Base-by-base conservation (phyloP, 2,329 filamentous ascomycete species). In the Coleophoma eucalyptorum region DNA sequence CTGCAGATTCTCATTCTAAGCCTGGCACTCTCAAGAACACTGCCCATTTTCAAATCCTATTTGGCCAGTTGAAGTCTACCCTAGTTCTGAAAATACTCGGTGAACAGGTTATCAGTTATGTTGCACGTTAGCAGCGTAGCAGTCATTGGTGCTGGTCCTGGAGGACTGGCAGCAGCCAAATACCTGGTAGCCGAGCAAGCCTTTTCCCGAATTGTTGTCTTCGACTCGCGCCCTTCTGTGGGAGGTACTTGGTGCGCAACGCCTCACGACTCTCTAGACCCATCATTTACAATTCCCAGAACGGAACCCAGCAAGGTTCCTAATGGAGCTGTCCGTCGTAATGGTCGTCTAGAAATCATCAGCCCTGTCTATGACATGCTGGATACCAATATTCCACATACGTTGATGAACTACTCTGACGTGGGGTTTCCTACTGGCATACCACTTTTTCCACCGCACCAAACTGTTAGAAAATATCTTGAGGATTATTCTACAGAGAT, bases 211-310 rank as follows among this genome's bases (percentile, higher is more conserved):
- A 84, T 96, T 53, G 79, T 83, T 51, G 69, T 96, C 38, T 94
- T 88, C 61, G 92, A 97, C 68, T 89, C 95, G 68, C 83, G 89
- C 55, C 73, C 76, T 38, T 76, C 79, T 37, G 79, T 86, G 4
- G 91, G 90, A 50, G 92, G 92, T 2, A 80, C 92, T 12, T 97
- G 92, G 92, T 86, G 89, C 61, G 90, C 93, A 78, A 48, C 70
- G 76, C 13, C 67, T 67, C 46, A 76, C 69, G 48, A 44, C 31
- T 6, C 42, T n/a, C 16, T 69, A 43, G 61, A 74, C 65, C 50
- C 76, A 59, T 56, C 72, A 63, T 50, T 75, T 8, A 78, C 56
- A 35, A 72, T 91, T 37, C 89, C 90, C 5, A 86, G 90, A 62
- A 80, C 81, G 18, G 77, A 80, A 60, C 77, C 81, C 31, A 79